Base-by-base conservation (phyloP, 202 grass and related monocot genomes). In the Zizania palustris region DNA sequence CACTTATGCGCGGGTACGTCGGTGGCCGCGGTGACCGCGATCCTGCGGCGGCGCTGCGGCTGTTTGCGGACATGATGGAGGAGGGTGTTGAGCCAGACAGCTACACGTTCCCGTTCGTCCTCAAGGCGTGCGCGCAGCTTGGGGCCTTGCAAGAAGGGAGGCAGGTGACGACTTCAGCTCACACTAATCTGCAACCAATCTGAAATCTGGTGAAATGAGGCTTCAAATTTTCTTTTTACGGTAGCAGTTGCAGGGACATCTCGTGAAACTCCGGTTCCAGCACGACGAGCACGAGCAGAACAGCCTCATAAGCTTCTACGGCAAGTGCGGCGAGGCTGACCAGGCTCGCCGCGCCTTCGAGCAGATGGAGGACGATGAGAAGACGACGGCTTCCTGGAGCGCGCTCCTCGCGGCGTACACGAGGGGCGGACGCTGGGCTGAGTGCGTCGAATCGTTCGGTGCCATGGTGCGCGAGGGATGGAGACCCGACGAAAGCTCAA, bases 261-360 rank as follows among this genome's bases (percentile, higher is more conserved):
- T 45, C 11, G 21, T 48, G 12, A 93, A 97, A 73, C 73, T 86
- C 16, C 90, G 93, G 57, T 74, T 86, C 36, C 58, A 69, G 50
- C 73, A 20, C 42, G 83, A 97, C 66, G 82, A 84, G 65, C 82
- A 90, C 72, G 80, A 80, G 71, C 87, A 73, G 75, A 90, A 92
- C 64, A 92, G 85, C 63, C 83, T 97, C 59, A 45, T 97, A 76
- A 90, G 88, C 85, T 65, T 97, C 79, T 90, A 93, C 67, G 93
- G 85, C 60, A 92, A 89, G 69, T 97, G 90, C 58, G 77, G 88
- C 20, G 83, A 83, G 42, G 61, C 89, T 7, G 82, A 83, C 11
- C 42, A 45, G 41, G 83, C 85, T 21, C 68, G 80, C 55, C 70
- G 9, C 45, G 83, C 62, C 50, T 97, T 97, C 39, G 83, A 85